phyloP scores from a whole-genome alignment of 495 filamentous ascomycete species.

The Aspergillus steynii region DNA sequence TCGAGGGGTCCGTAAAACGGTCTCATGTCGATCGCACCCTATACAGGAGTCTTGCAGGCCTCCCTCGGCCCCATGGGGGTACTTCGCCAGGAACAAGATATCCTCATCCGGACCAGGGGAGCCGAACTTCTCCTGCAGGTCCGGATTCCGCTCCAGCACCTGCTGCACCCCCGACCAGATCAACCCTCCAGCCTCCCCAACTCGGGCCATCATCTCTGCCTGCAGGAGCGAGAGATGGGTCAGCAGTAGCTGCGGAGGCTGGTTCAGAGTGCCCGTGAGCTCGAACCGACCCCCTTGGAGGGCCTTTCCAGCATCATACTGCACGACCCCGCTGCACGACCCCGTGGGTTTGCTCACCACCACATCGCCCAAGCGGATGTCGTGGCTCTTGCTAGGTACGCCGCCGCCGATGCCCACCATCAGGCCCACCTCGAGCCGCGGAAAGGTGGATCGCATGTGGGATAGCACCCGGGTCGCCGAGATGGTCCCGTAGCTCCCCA shows the following conservation, averaged over 20 bases:
- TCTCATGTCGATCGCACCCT: conserved; percentile 18
- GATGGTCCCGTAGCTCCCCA: no score
- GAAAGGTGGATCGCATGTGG: no score
- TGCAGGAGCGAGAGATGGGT: conserved; percentile 21
- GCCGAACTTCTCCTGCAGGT: conserved; percentile 14
- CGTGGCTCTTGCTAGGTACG: conserved; percentile 15
- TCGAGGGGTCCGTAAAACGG: conserved; percentile 9
- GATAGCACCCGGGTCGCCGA: no score
- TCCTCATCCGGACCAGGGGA: conserved; percentile 17
- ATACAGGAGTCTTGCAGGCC: conserved; percentile 10
- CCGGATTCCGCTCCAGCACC: conserved; percentile 18
- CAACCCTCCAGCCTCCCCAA: conserved; percentile 23
- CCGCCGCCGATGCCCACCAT: conserved; percentile 47
- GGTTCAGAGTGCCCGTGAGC: conserved; percentile 14
- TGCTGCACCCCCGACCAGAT: conserved; percentile 29
- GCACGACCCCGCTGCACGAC: neutral
- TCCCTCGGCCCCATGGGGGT: conserved; percentile 14
- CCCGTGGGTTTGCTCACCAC: conserved; percentile 13
- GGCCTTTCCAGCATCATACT: conserved; percentile 4
- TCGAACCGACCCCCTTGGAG: neutral
- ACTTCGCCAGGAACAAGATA: conserved; percentile 20
- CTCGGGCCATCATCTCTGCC: conserved; percentile 10
- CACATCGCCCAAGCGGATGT: conserved; percentile 33
- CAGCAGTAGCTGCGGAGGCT: conserved; percentile 22
- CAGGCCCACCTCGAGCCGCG: no score